Percentiles rank a stretch among this genome's conserved stretches.
Conservation (phyloP, 108 stramenopile species). For the Poteriospumella lacustris region DNA sequence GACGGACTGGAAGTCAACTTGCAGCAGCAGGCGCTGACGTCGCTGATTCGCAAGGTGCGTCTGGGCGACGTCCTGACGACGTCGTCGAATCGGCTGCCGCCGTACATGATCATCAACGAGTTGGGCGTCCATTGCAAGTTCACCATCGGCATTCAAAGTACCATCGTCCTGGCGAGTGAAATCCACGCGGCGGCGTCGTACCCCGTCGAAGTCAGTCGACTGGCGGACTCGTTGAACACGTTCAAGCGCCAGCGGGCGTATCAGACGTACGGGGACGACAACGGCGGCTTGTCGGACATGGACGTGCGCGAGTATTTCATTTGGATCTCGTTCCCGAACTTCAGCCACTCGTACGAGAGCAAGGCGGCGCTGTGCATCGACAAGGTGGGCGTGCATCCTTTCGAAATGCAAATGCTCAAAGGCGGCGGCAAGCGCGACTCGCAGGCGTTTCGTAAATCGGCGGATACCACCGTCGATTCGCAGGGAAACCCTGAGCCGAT, state of each 20-base stretch:
- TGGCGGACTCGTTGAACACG: neutral
- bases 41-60: neutral
- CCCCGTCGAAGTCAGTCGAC: neutral
- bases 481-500: neutral
- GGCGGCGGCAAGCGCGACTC: neutral
- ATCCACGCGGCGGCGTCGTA: neutral
- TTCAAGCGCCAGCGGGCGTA: neutral
- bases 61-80: conserved; percentile 14
- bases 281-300: no score
- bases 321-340: conserved; percentile 6
- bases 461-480: neutral
- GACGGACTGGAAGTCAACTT: conserved; percentile 15
- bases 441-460: neutral
- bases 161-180: neutral
- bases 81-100: neutral
- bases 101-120: conserved; percentile 1
- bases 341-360: neutral
- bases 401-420: neutral
- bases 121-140: neutral
- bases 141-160: neutral
- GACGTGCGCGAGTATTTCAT: neutral
- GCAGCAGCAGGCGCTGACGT: neutral
- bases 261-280: neutral
- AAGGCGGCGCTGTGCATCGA: conserved; percentile 2
- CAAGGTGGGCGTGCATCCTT: conserved; percentile 5